A percentile compares a stretch with the other conserved stretches of the same genome.
Conservation (phyloP, 139 green algal species). For the Microglena sp. region DNA sequence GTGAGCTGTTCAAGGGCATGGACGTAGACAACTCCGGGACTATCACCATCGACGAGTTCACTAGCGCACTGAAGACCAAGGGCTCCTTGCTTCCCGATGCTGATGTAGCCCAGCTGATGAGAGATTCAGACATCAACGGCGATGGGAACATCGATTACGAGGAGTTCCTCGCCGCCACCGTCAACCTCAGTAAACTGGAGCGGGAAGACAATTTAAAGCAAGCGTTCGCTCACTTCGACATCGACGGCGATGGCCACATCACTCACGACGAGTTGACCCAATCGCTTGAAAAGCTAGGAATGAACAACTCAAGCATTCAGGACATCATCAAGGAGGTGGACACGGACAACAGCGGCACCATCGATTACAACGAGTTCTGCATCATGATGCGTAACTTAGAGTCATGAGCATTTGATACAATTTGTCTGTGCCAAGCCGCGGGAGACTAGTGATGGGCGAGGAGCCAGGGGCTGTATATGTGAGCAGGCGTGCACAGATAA, state of each 20-base stretch:
- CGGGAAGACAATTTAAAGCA: constrained; percentile 58
- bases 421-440: too few species aligned
- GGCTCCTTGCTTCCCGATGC: background rate
- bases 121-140: constrained; percentile 29
- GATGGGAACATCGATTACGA: constrained; percentile 78
- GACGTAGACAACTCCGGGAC: constrained; percentile 80
- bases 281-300: constrained; percentile 22
- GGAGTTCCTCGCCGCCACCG: constrained; percentile 76
- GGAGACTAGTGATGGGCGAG: too few species aligned
- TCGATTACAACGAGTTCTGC: constrained; percentile 75
- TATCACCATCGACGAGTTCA: constrained; percentile 85
- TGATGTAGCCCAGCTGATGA: background rate
- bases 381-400: constrained; percentile 52
- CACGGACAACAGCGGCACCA: constrained; percentile 52
- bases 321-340: constrained; percentile 55
- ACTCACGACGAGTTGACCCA: constrained; percentile 45
- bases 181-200: constrained; percentile 63
- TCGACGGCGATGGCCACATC: constrained; percentile 60
- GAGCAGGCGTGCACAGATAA: too few species aligned
- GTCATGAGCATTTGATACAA: too few species aligned
- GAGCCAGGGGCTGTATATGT: too few species aligned
- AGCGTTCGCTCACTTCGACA: constrained; percentile 71
- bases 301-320: constrained; percentile 19
- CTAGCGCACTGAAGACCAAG: constrained; percentile 21
- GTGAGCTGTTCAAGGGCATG: constrained; percentile 78